Evolutionary conservation across 2,329 filamentous ascomycete genomes (phyloP).

Genomic region (Pseudogymnoascus sp.): DNA sequence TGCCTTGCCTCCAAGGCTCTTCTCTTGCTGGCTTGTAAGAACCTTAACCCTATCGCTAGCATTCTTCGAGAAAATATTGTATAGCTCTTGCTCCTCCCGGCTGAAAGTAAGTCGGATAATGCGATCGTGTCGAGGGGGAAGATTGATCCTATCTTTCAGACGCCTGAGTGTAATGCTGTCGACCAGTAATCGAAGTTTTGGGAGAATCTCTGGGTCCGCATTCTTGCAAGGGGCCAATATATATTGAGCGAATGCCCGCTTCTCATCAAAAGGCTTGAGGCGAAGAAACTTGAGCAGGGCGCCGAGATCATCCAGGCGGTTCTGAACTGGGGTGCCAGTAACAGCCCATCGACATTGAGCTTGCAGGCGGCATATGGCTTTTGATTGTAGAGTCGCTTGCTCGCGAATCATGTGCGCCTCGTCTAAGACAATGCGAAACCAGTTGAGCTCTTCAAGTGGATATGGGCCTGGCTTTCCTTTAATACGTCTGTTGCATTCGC

Average conservation of each 20-base stretch:
- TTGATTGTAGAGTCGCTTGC: constrained; percentile 71
- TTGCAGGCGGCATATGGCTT: constrained; percentile 72
- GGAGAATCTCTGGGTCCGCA: constrained; percentile 75
- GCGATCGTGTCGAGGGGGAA: constrained; percentile 67
- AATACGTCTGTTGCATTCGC: constrained; percentile 62
- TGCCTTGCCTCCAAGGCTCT: constrained; percentile 70
- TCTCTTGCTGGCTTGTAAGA: constrained; percentile 57
- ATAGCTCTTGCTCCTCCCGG: constrained; percentile 65
- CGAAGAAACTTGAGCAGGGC: constrained; percentile 80
- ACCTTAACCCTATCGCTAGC: constrained; percentile 74
- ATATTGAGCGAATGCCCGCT: constrained; percentile 65
- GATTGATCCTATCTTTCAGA: constrained; percentile 81
- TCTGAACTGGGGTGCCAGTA: constrained; percentile 95
- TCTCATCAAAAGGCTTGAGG: constrained; percentile 77
- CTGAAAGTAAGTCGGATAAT: constrained; percentile 70
- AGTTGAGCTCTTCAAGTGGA: constrained; percentile 72
- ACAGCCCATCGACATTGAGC: constrained; percentile 88
- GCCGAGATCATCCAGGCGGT: constrained; percentile 82
- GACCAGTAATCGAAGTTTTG: constrained; percentile 80
- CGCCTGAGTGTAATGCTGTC: constrained; percentile 91
- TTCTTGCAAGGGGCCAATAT: constrained; percentile 83
- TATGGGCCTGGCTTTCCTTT: constrained; percentile 52
- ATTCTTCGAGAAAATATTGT: constrained; percentile 77
- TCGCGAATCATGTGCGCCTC: constrained; percentile 95
- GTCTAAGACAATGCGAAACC: constrained; percentile 90